Evolutionary conservation across 1,139 yeast genomes (phyloP), one percentile per base, ranked within the genome.

Genomic region (Hemisphaericaspora xylanilytica): DNA sequence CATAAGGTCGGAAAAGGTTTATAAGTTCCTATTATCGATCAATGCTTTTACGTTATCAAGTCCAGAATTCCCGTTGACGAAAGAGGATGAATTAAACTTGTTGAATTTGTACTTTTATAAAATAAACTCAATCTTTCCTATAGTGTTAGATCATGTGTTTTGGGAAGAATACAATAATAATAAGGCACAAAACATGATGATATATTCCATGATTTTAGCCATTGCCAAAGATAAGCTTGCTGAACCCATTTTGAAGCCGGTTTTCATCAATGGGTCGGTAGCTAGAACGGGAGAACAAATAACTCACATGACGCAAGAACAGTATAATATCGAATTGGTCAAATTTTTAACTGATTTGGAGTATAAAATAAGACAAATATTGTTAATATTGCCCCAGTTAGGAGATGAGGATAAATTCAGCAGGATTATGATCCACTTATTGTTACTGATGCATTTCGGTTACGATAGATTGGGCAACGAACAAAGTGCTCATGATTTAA

Each of bases 381-480:
- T 54, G 11, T 38, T 51, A 10, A 39, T 56, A 2, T 39, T 55
- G 27, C 65, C 67, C 1, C 69, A 66, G 39, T 46, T 68, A 20
- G 73, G 73, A 4, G 70, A 66, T 40, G 58, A 58, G 28, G 70
- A 67, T 38, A 63, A 62, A 41, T 50, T 64, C n/a, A 47, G 58
- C 2, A 41, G 64, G 25, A 45, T 65, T 35, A 52, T 58, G 2
- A 59, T 64, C 2, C 59, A 53, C 49, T 43, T 61, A 15, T 50
- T 68, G n/a, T 52, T 68, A 11, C 51, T 61, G 18, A 45, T 58
- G 11, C 66, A 60, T 44, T 65, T 58, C 42, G 58, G 56, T 25
- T 59, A 56, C 37, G 59, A 60, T 40, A 53, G 56, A 41, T 50
- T 56, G 25, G 71, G 73, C 3, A 60, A 55, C 43, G 73, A 68